A percentile compares a stretch with the other conserved stretches of the same genome.
phyloP scores from a whole-genome alignment of 805 yeast species.

The Hanseniaspora hatyaiensis region DNA sequence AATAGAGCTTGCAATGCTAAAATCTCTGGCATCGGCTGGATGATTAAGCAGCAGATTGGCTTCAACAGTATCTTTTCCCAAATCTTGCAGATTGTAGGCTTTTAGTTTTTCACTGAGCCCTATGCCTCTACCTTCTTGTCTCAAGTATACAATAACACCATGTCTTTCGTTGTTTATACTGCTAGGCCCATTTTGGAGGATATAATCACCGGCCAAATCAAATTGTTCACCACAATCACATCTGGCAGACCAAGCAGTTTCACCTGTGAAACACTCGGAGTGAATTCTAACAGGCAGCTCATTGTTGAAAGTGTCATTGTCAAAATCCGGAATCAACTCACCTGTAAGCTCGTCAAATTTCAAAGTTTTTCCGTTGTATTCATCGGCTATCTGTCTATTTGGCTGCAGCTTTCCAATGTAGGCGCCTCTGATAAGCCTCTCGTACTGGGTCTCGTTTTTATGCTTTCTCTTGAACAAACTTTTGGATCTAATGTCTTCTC shows the following conservation, averaged over 20 bases:
- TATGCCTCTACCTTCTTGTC: conserved; percentile 98
- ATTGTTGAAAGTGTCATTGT: conserved; percentile 10
- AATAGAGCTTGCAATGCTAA: conserved; percentile 87
- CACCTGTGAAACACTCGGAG: conserved; percentile 97
- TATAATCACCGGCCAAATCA: conserved; percentile 90
- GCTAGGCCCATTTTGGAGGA: conserved; percentile 31
- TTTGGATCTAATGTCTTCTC: conserved; percentile 75
- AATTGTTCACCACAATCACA: conserved; percentile 99
- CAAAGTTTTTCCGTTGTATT: conserved; percentile 29
- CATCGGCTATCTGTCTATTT: conserved; percentile 64
- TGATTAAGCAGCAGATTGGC: conserved; percentile 87
- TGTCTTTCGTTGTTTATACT: conserved; percentile 55
- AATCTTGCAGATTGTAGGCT: conserved; percentile 91
- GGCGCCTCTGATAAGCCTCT: conserved; percentile 97
- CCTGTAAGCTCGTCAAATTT: conserved; percentile 56
- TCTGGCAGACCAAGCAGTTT: conserved; percentile 97
- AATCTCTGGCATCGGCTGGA: conserved; percentile 96
- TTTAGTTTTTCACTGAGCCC: conserved; percentile 96
- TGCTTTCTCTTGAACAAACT: conserved; percentile 48
- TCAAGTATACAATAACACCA: conserved; percentile 87
- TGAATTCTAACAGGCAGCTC: conserved; percentile 51
- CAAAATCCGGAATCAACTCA: conserved; percentile 70
- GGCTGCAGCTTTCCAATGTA: conserved; percentile 83
- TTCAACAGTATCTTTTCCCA: conserved; percentile 97
- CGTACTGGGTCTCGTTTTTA: conserved; percentile 70